Evolutionary conservation across 192 early-diverging fungal species (phyloP).

Genomic region (Allomyces macrogynus): DNA sequence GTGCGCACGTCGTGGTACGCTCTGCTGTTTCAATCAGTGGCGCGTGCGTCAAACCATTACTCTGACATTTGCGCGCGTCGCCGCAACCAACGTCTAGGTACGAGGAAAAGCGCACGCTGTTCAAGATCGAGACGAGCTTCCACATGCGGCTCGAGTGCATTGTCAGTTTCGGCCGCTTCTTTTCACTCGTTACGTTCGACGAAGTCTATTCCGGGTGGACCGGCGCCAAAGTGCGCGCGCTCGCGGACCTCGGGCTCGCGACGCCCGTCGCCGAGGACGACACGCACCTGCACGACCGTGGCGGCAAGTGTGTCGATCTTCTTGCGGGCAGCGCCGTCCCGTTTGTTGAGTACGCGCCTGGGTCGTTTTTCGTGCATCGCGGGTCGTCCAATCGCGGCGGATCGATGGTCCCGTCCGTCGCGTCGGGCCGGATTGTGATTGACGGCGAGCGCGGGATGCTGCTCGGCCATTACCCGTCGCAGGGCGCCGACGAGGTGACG

Average conservation of each 20-base stretch:
- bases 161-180: slow-evolving; percentile 15
- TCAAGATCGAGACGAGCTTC: slow-evolving; percentile 19
- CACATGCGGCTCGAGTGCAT: slow-evolving; percentile 15
- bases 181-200: slow-evolving; percentile 16
- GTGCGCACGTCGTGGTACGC: slow-evolving; percentile 12
- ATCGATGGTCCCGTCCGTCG: neutral
- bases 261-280: neutral
- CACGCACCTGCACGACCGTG: slow-evolving; percentile 10
- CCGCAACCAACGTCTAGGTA: too few species aligned
- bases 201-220: slow-evolving; percentile 19
- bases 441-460: slow-evolving; percentile 14
- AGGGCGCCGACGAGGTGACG: slow-evolving; percentile 21
- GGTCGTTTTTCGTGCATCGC: slow-evolving; percentile 13
- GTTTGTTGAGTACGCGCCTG: slow-evolving; percentile 11
- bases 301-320: slow-evolving; percentile 10
- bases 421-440: slow-evolving; percentile 19
- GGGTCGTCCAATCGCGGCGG: neutral
- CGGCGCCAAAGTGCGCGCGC: slow-evolving; percentile 8
- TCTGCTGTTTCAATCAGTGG: too few species aligned
- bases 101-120: slow-evolving; percentile 17
- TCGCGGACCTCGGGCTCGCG: slow-evolving; percentile 2
- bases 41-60: too few species aligned
- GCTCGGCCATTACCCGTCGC: slow-evolving; percentile 21
- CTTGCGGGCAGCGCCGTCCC: slow-evolving; percentile 1
- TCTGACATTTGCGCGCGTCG: too few species aligned